Evolutionary conservation across 2,329 filamentous ascomycete genomes (phyloP).

Genomic region (Dryadomyces sulphureus): DNA sequence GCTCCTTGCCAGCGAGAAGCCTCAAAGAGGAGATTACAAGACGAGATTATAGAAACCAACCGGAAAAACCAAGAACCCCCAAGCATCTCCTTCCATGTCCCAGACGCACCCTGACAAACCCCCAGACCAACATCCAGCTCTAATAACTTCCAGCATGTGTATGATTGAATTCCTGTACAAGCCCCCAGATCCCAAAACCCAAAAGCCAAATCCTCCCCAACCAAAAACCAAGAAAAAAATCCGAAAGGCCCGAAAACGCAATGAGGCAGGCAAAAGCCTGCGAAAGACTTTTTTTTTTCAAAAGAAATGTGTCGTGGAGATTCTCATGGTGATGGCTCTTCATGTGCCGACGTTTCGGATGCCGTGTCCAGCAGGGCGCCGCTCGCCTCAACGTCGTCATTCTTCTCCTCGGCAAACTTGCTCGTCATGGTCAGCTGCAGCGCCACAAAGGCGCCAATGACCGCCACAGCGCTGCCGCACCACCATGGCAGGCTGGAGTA

Average conservation of each 20-base stretch:
- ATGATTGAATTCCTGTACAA: not conserved
- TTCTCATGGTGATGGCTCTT: not conserved
- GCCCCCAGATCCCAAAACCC: not conserved
- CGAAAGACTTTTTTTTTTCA: too few relatives aligned
- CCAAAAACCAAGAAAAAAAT: not conserved
- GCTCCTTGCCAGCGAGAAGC: not conserved
- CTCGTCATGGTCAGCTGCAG: slow-evolving; percentile 57
- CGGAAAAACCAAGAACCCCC: not conserved
- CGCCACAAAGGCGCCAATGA: slow-evolving; percentile 60
- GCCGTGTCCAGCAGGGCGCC: not conserved
- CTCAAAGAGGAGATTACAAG: slow-evolving; percentile 1
- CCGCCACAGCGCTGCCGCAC: slow-evolving; percentile 64
- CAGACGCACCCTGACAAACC: not conserved
- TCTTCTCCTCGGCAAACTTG: slow-evolving; percentile 24
- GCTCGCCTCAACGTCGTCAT: slow-evolving; percentile 23
- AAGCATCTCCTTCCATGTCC: too few relatives aligned
- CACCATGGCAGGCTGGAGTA: slow-evolving; percentile 91
- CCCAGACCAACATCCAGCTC: not conserved
- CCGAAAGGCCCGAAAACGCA: not conserved
- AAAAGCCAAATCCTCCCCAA: not conserved
- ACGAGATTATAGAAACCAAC: not conserved
- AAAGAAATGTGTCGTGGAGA: not conserved
- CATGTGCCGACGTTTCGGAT: not conserved
- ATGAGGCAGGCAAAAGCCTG: not conserved
- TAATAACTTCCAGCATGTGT: not conserved